Evolutionary conservation across 2,329 filamentous ascomycete species (phyloP), one percentile per base, ranked within the genome.

Genomic region (Hypoxylon sp.): DNA sequence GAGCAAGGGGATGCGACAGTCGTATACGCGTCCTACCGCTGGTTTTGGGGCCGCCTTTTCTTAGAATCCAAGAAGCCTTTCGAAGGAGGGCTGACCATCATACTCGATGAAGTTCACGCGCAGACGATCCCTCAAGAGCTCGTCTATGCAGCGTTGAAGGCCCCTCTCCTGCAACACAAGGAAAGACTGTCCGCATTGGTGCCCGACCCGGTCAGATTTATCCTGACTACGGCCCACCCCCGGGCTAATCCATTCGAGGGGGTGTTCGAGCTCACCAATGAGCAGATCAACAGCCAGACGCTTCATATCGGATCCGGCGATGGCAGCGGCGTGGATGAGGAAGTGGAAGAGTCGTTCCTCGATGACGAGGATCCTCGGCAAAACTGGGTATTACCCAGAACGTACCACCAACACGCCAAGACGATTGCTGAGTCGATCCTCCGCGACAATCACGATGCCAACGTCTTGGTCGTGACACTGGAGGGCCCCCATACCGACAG

Each of bases 51-150:
- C 27, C 27, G n/a, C n/a, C n/a, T n/a, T n/a, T n/a, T n/a, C n/a
- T n/a, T n/a, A n/a, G n/a, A n/a, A n/a, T n/a, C n/a, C n/a, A n/a
- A n/a, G n/a, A n/a, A n/a, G n/a, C n/a, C n/a, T n/a, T n/a, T n/a
- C n/a, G n/a, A n/a, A n/a, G n/a, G n/a, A 12, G 27, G 13, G 27
- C 5, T 5, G n/a, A 21, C 16, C 21, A 13, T 37, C 11, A 16
- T 37, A n/a, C 20, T 37, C n/a, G 35, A 37, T 9, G 35, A 37
- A 13, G 35, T 37, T 9, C 35, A 37, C 7, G 35, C n/a, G 20
- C n/a, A 26, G 12, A 37, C 35, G 7, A 6, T 37, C 5, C 4
- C 3, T 3, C 35, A 37, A 21, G 35, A 37, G 19, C 35, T 37
- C 6, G n/a, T n/a, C 20, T 26, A 37, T 7, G 5, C n/a, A 3